phyloP scores from a whole-genome alignment of 2,329 filamentous ascomycete species.

The Penicillium sp. region DNA sequence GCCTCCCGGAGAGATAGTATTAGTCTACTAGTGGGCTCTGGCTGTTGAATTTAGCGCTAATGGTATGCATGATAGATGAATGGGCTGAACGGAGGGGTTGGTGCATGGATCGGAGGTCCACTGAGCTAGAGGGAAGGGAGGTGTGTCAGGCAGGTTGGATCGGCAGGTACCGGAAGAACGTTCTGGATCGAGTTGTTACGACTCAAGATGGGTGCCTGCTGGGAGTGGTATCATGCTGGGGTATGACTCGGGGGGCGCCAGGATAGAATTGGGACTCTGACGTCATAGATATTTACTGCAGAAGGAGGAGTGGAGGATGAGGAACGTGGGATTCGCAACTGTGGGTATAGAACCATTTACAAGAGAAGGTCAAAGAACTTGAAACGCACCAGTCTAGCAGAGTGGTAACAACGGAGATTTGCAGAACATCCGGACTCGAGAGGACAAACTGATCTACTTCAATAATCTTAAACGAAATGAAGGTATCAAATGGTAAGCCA shows the following conservation, averaged over 20 bases:
- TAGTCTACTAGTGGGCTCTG: too few species aligned
- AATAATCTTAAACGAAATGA: not conserved
- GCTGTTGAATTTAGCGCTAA: too few species aligned
- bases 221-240: not conserved
- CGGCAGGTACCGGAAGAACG: not conserved
- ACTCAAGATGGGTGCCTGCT: not conserved
- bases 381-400: not conserved
- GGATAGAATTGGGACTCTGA: not conserved
- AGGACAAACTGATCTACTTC: not conserved
- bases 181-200: not conserved
- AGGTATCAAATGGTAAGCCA: not conserved
- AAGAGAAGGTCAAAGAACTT: not conserved
- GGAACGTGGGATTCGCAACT: not conserved
- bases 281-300: not conserved
- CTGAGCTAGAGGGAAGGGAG: not conserved
- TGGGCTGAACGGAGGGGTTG: not conserved
- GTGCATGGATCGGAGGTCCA: constrained; percentile 1
- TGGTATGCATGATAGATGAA: not conserved
- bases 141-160: not conserved
- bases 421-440: not conserved
- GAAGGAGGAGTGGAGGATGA: not conserved
- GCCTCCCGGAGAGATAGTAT: not conserved
- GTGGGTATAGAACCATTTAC: not conserved
- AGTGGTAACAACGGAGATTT: not conserved
- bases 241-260: not conserved